Evolutionary conservation across 768 basidiomycete genomes (phyloP).

Genomic region (Russula sp.): DNA sequence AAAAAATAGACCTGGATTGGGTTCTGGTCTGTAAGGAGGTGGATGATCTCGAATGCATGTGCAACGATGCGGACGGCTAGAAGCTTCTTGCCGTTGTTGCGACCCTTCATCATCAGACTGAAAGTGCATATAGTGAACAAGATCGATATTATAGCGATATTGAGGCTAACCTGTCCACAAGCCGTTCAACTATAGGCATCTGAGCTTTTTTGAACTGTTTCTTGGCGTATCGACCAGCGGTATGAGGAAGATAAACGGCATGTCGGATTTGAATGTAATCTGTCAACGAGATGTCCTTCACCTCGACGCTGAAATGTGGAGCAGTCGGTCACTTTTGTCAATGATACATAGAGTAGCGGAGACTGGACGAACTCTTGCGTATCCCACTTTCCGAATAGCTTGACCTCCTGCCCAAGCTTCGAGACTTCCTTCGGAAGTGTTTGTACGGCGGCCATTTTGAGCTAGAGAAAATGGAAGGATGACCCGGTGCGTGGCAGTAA

Average conservation of each 20-base stretch:
- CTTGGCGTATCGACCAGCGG: conserved; percentile 97
- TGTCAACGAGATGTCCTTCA: conserved; percentile 97
- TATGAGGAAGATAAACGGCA: conserved; percentile 96
- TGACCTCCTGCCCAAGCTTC: conserved; percentile 77
- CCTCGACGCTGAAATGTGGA: conserved; percentile 65
- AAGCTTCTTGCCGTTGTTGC: conserved; percentile 99
- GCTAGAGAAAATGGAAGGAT: background rate
- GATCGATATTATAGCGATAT: background rate
- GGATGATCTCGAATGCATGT: conserved; percentile 99
- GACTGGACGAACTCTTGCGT: conserved; percentile 76
- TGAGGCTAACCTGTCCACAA: conserved; percentile 81
- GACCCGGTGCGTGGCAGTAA: background rate
- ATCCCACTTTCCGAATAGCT: conserved; percentile 99
- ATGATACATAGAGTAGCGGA: background rate
- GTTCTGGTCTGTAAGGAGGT: conserved; percentile 99
- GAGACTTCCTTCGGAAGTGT: conserved; percentile 81
- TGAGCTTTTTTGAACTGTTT: conserved; percentile 99
- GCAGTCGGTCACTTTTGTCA: background rate
- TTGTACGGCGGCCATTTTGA: conserved; percentile 55
- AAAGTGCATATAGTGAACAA: background rate
- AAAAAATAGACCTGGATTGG: conserved; percentile 74
- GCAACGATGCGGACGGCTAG: conserved; percentile 98
- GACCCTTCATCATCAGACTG: conserved; percentile 99
- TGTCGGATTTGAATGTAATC: conserved; percentile 99
- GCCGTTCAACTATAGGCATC: conserved; percentile 99